These are phyloP conservation scores for Thalassiosira hispida DNA, from an alignment of 352 stramenopile genomes.

Conservation along the genomic window DNA sequence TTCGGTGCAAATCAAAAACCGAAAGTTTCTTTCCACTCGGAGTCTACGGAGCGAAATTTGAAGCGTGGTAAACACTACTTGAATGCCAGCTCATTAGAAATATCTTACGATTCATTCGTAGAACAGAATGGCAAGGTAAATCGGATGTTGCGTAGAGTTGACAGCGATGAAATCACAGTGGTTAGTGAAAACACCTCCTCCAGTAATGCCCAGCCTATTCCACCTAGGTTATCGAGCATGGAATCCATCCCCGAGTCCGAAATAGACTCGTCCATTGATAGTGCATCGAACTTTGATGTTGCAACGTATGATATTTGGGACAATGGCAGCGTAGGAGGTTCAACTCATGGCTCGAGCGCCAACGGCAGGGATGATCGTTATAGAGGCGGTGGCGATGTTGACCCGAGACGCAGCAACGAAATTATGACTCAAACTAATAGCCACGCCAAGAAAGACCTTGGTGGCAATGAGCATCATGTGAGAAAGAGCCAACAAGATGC, in stretches of 20 bases:
- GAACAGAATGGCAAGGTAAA: neutral
- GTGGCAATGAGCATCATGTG: neutral
- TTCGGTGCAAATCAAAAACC: no score
- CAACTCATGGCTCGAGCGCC: neutral
- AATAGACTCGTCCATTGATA: neutral
- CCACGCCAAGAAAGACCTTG: no score
- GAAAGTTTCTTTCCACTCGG: no score
- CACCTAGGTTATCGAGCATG: neutral
- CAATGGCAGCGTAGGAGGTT: neutral
- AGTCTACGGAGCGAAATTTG: no score
- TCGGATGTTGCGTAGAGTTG: neutral
- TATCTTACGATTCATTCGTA: conserved; percentile 15
- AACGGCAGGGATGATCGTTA: neutral
- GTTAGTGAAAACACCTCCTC: neutral
- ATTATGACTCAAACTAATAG: no score
- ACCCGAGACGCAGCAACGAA: no score
- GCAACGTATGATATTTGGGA: neutral
- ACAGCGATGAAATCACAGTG: neutral
- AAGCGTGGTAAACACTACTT: neutral
- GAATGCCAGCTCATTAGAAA: conserved; percentile 1
- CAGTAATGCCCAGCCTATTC: no score
- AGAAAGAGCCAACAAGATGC: neutral
- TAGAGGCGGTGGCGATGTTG: neutral
- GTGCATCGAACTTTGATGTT: neutral
- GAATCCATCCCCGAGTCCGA: neutral